phyloP scores from a whole-genome alignment of 1,284 basidiomycete species.

The Heterobasidion parviporum region DNA sequence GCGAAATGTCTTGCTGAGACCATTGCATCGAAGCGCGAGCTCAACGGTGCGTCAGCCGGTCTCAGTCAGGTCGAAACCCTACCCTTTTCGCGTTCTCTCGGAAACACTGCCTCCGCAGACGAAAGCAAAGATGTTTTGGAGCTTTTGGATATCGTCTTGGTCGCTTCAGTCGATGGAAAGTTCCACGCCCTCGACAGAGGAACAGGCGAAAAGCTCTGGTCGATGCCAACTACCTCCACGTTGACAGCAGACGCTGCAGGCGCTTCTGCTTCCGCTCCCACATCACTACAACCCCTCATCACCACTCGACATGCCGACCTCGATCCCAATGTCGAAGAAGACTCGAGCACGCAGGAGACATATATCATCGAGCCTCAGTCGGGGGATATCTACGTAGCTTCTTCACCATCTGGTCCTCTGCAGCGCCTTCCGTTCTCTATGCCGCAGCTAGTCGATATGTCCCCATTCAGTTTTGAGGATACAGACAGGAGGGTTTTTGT shows the following conservation, averaged over 20 bases:
- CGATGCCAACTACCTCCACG: constrained; percentile 62
- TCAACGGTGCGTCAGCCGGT: neutral
- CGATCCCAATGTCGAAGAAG: constrained; percentile 49
- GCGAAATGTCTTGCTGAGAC: constrained; percentile 1
- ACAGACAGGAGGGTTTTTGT: constrained; percentile 69
- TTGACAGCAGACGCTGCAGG: constrained; percentile 14
- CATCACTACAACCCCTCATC: constrained; percentile 60
- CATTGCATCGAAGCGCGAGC: neutral
- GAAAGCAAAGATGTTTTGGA: constrained; percentile 17
- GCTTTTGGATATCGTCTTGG: constrained; percentile 70
- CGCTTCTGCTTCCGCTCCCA: constrained; percentile 28
- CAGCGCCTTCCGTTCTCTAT: constrained; percentile 82
- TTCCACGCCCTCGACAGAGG: constrained; percentile 82
- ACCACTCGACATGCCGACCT: constrained; percentile 53
- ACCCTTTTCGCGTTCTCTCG: neutral
- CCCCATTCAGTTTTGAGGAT: constrained; percentile 75
- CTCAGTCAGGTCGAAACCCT: neutral
- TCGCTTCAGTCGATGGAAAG: constrained; percentile 86
- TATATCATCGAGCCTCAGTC: constrained; percentile 90
- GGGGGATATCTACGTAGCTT: constrained; percentile 82
- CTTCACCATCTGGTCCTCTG: constrained; percentile 53
- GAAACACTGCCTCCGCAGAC: neutral
- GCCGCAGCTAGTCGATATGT: constrained; percentile 81
- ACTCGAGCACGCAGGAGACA: constrained; percentile 55
- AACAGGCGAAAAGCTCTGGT: constrained; percentile 73